Base-by-base conservation (phyloP, 202 grass and related monocot species). In the Saccharum hybrid region DNA sequence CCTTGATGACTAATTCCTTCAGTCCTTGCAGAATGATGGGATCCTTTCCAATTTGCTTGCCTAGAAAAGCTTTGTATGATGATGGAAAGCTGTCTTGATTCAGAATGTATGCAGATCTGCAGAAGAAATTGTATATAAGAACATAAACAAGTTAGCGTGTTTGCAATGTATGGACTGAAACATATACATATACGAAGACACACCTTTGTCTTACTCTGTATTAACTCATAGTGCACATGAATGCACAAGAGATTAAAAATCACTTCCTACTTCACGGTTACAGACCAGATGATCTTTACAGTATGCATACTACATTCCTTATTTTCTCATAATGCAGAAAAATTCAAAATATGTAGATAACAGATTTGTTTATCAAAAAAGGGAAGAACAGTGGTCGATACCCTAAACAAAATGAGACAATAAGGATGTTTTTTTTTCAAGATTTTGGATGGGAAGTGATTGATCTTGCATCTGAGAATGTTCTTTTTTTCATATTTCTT, bases 41-140 rank as follows among this genome's bases (percentile, higher is more conserved):
- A 81, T 92, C 91, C 81, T 97, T 97, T 54, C 87, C 94, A 74
- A 91, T 90, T 52, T 97, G 94, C 77, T 89, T 97, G 68, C 87
- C 89, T 72, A 94, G 85, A 82, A 97, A 97, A 48, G 94, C 80
- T 82, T 84, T 90, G 86, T 97, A 97, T 66, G 94, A 90, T 52
- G 86, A 92, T 63, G 94, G 89, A 54, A 97, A 88, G 72, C 94
- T 97, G 62, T 97, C 94, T 82, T 82, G 91, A 30, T 88, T 85
- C 69, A 94, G 80, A 88, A 97, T 90, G 65, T 97, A 97, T 2
- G 91, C 85, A 21, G 91, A 94, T 46, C 94, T 97, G 81, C 63
- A 65, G 46, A 87, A 77, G 59, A 69, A 78, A 83, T 18, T n/a
- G 73, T 76, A 23, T 60, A 60, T 10, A 59, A 2, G 78, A 57